Evolutionary conservation across 2,329 filamentous ascomycete species (phyloP).

Genomic region (Sclerotinia sclerotiorum): DNA sequence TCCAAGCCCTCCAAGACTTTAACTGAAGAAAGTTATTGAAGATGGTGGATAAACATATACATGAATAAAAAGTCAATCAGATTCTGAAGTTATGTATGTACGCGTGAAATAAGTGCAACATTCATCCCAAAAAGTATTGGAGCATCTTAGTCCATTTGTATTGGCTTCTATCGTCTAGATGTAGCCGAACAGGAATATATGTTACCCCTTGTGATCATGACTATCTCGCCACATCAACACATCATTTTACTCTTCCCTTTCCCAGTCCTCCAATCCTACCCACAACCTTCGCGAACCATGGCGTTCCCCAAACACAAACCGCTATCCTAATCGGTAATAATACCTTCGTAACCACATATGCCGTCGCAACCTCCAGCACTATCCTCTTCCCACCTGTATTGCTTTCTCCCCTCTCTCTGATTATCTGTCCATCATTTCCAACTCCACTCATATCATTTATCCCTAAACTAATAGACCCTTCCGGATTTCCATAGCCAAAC

Average conservation of each 20-base stretch:
- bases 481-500: conserved; percentile 58
- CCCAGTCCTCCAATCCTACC: conserved; percentile 45
- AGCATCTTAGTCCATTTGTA: neutral
- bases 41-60: conserved; percentile 4
- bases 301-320: conserved; percentile 82
- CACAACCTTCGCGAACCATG: conserved; percentile 80
- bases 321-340: conserved; percentile 75
- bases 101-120: neutral
- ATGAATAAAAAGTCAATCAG: conserved; percentile 10
- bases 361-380: conserved; percentile 70
- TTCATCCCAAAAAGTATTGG: neutral
- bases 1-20: neutral
- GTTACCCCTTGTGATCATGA: conserved; percentile 14
- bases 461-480: neutral
- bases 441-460: too few relatives aligned
- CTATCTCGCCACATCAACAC: neutral
- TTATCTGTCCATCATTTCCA: conserved; percentile 39
- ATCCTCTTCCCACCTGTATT: conserved; percentile 46
- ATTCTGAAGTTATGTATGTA: neutral
- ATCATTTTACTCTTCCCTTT: conserved; percentile 20
- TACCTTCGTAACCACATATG: conserved; percentile 87
- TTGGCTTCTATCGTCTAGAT: neutral
- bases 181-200: neutral
- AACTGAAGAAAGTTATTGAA: neutral
- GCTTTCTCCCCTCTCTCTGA: conserved; percentile 31